phyloP scores from a whole-genome alignment of 345 rosid genomes.

The Sonneratia alba region DNA sequence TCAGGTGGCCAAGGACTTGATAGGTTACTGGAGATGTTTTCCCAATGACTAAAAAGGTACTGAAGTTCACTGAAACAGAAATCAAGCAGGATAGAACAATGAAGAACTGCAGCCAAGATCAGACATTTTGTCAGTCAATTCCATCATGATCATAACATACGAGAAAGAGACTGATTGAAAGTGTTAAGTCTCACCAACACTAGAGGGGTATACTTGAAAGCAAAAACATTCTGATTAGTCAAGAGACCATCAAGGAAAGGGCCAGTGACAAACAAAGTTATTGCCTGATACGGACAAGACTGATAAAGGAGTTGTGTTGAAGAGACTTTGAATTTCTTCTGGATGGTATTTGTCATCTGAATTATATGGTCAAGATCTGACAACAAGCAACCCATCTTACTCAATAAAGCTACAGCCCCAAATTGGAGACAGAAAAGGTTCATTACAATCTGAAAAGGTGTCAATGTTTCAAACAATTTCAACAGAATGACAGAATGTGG shows the following conservation, averaged over 20 bases:
- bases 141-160: conserved; percentile 8
- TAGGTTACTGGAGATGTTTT: conserved; percentile 99
- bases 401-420: neutral
- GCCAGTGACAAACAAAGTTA: conserved; percentile 78
- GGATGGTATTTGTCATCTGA: conserved; percentile 99
- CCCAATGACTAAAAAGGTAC: conserved; percentile 96
- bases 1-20: conserved; percentile 96
- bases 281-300: conserved; percentile 97
- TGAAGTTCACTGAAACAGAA: conserved; percentile 98
- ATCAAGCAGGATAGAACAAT: conserved; percentile 96
- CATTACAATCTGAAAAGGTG: too few species aligned
- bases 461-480: neutral
- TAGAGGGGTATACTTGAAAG: conserved; percentile 92
- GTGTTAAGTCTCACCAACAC: conserved; percentile 66
- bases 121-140: conserved; percentile 4
- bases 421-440: too few species aligned
- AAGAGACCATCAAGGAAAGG: conserved; percentile 93
- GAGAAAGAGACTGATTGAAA: conserved; percentile 6
- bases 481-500: too few species aligned
- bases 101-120: conserved; percentile 75
- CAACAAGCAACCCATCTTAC: conserved; percentile 2
- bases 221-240: conserved; percentile 87
- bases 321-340: conserved; percentile 98
- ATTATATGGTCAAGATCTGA: conserved; percentile 41
- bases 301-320: conserved; percentile 98